Conservation (phyloP, 2,329 filamentous ascomycete genomes). For the Rachicladosporium sp. region DNA sequence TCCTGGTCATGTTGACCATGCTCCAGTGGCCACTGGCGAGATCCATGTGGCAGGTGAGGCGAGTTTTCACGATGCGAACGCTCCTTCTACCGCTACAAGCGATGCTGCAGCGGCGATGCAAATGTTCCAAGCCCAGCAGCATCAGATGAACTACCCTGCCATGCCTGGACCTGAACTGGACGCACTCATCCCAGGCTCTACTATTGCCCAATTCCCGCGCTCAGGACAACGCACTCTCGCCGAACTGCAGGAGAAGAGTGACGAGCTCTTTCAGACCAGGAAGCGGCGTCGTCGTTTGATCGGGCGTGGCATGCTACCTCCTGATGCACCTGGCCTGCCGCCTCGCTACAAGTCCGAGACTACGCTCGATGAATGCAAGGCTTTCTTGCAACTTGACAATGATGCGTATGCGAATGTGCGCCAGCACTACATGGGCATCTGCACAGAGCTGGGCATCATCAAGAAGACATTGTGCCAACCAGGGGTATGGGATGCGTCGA, state of each 20-base stretch:
- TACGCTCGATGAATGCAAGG: conserved; percentile 66
- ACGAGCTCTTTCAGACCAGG: conserved; percentile 47
- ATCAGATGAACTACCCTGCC: neutral
- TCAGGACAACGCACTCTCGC: neutral
- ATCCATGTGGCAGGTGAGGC: too few relatives aligned
- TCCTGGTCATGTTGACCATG: too few relatives aligned
- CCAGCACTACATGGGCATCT: conserved; percentile 57
- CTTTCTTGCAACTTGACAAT: conserved; percentile 52
- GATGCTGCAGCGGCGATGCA: too few relatives aligned
- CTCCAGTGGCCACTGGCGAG: too few relatives aligned
- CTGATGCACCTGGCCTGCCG: conserved; percentile 50
- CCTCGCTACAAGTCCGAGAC: conserved; percentile 73
- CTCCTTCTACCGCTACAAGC: too few relatives aligned
- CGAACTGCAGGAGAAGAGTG: conserved; percentile 35
- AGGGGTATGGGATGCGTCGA: conserved; percentile 60
- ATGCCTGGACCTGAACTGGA: neutral
- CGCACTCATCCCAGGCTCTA: neutral
- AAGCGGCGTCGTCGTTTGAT: conserved; percentile 58
- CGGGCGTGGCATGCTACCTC: conserved; percentile 54
- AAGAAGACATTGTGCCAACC: conserved; percentile 68
- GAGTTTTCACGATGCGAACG: too few relatives aligned
- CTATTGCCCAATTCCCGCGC: too few relatives aligned
- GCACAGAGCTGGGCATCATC: conserved; percentile 51
- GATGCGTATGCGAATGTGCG: conserved; percentile 52
- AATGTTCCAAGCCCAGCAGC: too few relatives aligned